phyloP scores from a whole-genome alignment of 208 protist species.

The Crithidia mellificae region DNA sequence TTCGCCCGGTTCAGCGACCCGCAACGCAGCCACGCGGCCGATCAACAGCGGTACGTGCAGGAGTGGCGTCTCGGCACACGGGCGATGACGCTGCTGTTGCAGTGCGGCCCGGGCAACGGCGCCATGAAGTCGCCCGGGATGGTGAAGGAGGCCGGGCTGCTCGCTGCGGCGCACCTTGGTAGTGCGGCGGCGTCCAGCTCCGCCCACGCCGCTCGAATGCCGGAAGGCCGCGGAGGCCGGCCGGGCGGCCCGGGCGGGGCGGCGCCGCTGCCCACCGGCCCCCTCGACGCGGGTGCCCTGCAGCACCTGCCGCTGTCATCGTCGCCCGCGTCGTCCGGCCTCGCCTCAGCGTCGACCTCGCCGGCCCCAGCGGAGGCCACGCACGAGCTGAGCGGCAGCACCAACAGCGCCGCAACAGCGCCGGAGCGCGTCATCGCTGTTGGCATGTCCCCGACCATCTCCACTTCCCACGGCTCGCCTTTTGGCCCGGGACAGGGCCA shows the following conservation, averaged over 20 bases:
- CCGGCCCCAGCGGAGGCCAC: background rate
- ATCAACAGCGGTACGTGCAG: conserved; percentile 22
- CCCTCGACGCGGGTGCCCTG: background rate
- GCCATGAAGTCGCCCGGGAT: background rate
- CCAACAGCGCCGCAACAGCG: background rate
- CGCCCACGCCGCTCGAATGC: background rate
- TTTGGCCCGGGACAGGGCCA: background rate
- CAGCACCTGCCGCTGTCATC: background rate
- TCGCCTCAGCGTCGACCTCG: background rate
- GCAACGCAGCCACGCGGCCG: conserved; percentile 12
- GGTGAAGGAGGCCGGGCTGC: background rate
- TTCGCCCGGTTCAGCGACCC: conserved; percentile 9
- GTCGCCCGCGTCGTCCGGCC: background rate
- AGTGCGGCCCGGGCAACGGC: background rate
- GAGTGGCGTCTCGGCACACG: conserved; percentile 20
- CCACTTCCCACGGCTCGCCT: too few relatives aligned
- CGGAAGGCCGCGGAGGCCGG: background rate
- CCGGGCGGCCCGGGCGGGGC: background rate
- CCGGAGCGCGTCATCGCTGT: conserved; percentile 19
- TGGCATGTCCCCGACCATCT: conserved; percentile 5
- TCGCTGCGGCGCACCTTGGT: background rate
- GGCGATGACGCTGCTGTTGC: conserved; percentile 6
- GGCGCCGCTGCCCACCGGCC: background rate
- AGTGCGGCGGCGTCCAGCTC: background rate
- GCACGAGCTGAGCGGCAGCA: background rate